phyloP scores from a whole-genome alignment of 202 grass and related monocot species.

The Dendrocalamus latiflorus region DNA sequence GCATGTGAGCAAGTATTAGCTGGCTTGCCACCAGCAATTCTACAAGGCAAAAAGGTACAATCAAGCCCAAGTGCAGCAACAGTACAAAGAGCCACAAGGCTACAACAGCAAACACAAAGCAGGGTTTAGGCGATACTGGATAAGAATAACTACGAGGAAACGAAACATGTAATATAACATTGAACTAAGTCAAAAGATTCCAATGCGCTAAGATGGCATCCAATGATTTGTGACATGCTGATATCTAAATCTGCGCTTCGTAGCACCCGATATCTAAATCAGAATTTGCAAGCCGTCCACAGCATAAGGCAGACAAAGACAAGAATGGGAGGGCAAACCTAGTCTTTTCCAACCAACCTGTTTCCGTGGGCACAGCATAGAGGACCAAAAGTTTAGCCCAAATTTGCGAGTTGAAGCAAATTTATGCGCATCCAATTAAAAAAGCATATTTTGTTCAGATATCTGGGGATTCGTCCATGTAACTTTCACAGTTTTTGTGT shows the following conservation, averaged over 20 bases:
- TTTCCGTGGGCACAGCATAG: background rate
- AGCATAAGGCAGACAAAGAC: slow-evolving; percentile 20
- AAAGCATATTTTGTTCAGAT: slow-evolving; percentile 6
- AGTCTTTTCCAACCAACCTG: slow-evolving; percentile 37
- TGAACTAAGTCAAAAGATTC: slow-evolving; percentile 37
- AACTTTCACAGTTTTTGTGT: background rate
- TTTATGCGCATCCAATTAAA: background rate
- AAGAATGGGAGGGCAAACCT: slow-evolving; percentile 37
- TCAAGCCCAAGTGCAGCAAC: slow-evolving; percentile 26
- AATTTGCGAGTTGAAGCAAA: background rate
- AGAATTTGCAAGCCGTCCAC: slow-evolving; percentile 18
- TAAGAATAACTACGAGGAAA: slow-evolving; percentile 43
- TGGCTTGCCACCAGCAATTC: slow-evolving; percentile 46
- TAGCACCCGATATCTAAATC: slow-evolving; percentile 17
- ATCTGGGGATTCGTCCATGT: background rate
- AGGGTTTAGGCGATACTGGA: slow-evolving; percentile 43
- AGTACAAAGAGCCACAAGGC: slow-evolving; percentile 37
- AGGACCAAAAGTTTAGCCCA: slow-evolving; percentile 1
- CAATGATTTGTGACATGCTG: background rate
- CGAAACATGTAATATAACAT: slow-evolving; percentile 26
- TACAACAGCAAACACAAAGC: slow-evolving; percentile 61
- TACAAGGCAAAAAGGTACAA: slow-evolving; percentile 37
- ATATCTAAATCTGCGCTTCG: slow-evolving; percentile 1
- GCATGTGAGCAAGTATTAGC: slow-evolving; percentile 29
- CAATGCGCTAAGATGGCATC: slow-evolving; percentile 25